Conservation (phyloP, 805 yeast genomes). For the Suhomyces sp. region DNA sequence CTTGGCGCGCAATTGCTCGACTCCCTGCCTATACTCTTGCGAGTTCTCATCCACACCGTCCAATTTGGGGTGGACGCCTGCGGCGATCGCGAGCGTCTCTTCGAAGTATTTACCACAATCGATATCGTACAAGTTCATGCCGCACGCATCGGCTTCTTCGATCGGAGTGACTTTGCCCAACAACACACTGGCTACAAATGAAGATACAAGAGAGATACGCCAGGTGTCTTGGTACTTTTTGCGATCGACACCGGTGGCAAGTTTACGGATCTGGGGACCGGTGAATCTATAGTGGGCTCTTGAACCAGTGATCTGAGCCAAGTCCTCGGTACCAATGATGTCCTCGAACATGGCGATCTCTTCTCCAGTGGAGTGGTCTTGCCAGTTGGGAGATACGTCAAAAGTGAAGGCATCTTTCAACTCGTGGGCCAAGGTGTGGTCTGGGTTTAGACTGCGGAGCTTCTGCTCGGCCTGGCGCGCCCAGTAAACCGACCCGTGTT, state of each 20-base stretch:
- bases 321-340: constrained; percentile 54
- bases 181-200: constrained; percentile 70
- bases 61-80: constrained; percentile 45
- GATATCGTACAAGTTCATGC: constrained; percentile 85
- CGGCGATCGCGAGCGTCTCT: constrained; percentile 52
- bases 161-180: constrained; percentile 60
- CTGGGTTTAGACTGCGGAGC: constrained; percentile 35
- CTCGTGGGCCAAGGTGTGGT: constrained; percentile 32
- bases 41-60: constrained; percentile 31
- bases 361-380: constrained; percentile 79
- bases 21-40: constrained; percentile 20
- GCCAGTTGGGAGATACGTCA: constrained; percentile 85
- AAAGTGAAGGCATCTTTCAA: constrained; percentile 56
- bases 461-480: constrained; percentile 43
- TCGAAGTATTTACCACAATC: constrained; percentile 53
- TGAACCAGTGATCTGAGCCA: constrained; percentile 77
- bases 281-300: constrained; percentile 87
- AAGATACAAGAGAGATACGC: constrained; percentile 72
- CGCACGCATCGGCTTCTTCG: constrained; percentile 88
- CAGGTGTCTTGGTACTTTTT: constrained; percentile 53
- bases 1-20: constrained; percentile 44
- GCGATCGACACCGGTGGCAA: constrained; percentile 52
- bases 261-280: constrained; percentile 84
- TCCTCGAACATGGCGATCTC: constrained; percentile 64
- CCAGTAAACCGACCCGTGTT: constrained; percentile 90